Evolutionary conservation across 1,139 yeast species (phyloP).

Genomic region (Pichia sp.): DNA sequence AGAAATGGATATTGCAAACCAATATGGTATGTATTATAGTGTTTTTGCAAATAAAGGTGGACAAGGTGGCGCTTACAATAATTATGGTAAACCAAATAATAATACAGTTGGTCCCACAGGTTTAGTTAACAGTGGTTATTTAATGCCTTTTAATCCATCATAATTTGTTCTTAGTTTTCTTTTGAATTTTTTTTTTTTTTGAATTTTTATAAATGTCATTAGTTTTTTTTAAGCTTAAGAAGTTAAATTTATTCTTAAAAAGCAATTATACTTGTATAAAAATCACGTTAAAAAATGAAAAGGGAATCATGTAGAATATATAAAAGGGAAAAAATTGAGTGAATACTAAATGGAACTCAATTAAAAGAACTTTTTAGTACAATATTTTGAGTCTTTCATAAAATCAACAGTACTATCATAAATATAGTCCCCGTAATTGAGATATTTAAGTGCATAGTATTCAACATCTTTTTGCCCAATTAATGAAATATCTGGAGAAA

Average conservation of each 20-base stretch:
- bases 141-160: conserved; percentile 34
- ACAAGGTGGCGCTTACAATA: conserved; percentile 3
- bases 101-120: conserved; percentile 10
- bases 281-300: neutral
- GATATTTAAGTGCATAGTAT: conserved; percentile 57
- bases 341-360: neutral
- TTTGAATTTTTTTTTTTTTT: neutral
- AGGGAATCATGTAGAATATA: neutral
- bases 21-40: conserved; percentile 29
- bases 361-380: conserved; percentile 45
- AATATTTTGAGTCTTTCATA: conserved; percentile 68
- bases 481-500: conserved; percentile 43
- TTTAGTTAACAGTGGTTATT: conserved; percentile 20
- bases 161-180: conserved; percentile 9
- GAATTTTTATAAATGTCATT: neutral
- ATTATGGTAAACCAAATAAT: conserved; percentile 1
- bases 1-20: conserved; percentile 26
- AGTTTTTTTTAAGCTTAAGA: neutral
- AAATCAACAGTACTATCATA: conserved; percentile 69
- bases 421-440: conserved; percentile 79
- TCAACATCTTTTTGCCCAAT: conserved; percentile 45
- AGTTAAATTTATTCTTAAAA: neutral
- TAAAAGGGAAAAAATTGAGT: neutral
- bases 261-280: neutral
- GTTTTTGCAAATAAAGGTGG: conserved; percentile 21